Percentiles rank a stretch among this genome's conserved stretches.
phyloP scores from a whole-genome alignment of 257 asterid genomes.

The Henckelia pumila region DNA sequence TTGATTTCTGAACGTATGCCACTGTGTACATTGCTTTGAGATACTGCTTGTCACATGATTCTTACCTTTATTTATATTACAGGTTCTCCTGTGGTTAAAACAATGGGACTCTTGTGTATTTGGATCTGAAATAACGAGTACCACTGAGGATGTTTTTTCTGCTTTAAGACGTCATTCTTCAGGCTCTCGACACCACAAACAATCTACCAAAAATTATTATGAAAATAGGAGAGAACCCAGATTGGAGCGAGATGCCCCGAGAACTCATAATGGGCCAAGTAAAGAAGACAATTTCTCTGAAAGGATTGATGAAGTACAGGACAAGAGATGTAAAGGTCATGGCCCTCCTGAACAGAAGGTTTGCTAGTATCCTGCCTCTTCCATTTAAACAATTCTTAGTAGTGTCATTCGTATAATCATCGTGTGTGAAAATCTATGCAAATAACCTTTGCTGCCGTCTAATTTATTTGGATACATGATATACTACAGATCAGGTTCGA shows the following conservation, averaged over 20 bases:
- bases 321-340: conserved; percentile 48
- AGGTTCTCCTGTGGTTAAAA: conserved; percentile 96
- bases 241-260: conserved; percentile 35
- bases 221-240: conserved; percentile 42
- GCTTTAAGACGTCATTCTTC: conserved; percentile 82
- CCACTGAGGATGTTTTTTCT: conserved; percentile 77
- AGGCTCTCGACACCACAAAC: conserved; percentile 54
- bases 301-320: conserved; percentile 55
- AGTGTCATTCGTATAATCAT: background rate
- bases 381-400: background rate
- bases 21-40: conserved; percentile 11
- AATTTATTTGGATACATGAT: background rate
- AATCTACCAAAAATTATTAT: conserved; percentile 44
- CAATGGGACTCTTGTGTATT: conserved; percentile 97
- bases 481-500: too few relatives aligned
- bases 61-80: conserved; percentile 30
- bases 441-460: background rate
- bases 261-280: conserved; percentile 39
- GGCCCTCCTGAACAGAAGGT: conserved; percentile 96
- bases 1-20: conserved; percentile 16
- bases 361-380: conserved; percentile 20
- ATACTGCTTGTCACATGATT: conserved; percentile 11
- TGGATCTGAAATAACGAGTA: conserved; percentile 89
- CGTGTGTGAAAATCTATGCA: background rate
- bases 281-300: conserved; percentile 45